Evolutionary conservation across 768 basidiomycete species (phyloP), one percentile per base, ranked within the genome.

Genomic region (Phanerodontia chrysosporium): DNA sequence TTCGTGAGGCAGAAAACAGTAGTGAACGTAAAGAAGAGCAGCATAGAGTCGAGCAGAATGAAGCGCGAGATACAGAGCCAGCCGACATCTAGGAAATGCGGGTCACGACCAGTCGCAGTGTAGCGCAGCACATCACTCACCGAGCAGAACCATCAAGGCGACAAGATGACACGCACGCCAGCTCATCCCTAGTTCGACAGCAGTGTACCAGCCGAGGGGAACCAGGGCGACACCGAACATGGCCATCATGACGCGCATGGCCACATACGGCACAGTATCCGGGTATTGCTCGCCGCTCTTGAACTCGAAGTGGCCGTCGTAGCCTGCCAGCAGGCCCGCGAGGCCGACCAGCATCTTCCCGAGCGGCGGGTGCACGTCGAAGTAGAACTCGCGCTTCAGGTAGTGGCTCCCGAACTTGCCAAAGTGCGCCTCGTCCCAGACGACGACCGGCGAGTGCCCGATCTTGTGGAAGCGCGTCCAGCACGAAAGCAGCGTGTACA

Each of bases 381-480:
- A 98, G 79, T 98, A 98, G 75, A 98, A 98, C 72, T 97, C 94
- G 68, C 95, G 90, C 74, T 98, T 97, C 74, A 99, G 86, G 74
- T 99, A 98, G 74, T 98, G 89, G 52, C 92, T 92, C 52, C 93
- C 97, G 74, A 99, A 98, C 76, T 99, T 98, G 65, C 97, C 97
- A 74, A 98, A 99, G 74, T 99, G 97, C 39, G 97, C 96, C 78
- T 99, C 97, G 73, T 99, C 97, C 97, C 96, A 98, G 59, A 98
- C 86, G 73, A 99, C 96, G 63, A 82, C 70, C 68, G 89, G 82
- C 32, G 91, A 81, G 57, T 85, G 83, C 13, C 97, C 96, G 49
- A 99, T 99, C 66, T 87, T 83, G 78, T 95, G 89, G 73, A 90
- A 96, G 28, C 95, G 88, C 5, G 96, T 97, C 84, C 91, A 93